Percentiles rank a stretch among this genome's conserved stretches.
Evolutionary conservation across 2,329 filamentous ascomycete species (phyloP).

Genomic region (Beauveria rudraprayagi): DNA sequence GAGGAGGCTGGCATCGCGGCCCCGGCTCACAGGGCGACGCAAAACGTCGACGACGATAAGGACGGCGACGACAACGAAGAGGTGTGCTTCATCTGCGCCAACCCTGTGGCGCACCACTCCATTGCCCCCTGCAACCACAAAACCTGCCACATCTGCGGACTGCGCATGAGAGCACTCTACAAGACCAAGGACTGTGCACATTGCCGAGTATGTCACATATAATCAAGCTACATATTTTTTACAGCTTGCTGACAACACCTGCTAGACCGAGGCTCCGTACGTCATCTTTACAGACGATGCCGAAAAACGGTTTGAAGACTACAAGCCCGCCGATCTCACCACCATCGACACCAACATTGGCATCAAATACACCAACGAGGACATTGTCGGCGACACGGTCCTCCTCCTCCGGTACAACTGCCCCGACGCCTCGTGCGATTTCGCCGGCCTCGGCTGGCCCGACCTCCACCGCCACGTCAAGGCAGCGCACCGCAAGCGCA

Average conservation of each 20-base stretch:
- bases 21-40: constrained; percentile 19
- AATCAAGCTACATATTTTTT: background rate
- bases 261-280: constrained; percentile 58
- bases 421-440: constrained; percentile 70
- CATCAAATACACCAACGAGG: constrained; percentile 80
- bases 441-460: constrained; percentile 63
- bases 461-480: constrained; percentile 68
- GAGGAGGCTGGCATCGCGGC: constrained; percentile 22
- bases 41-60: constrained; percentile 30
- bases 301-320: constrained; percentile 80
- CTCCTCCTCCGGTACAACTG: constrained; percentile 91
- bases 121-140: constrained; percentile 92
- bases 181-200: constrained; percentile 97
- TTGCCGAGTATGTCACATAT: constrained; percentile 60
- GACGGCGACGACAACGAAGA: constrained; percentile 55
- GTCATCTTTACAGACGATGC: constrained; percentile 89
- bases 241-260: background rate
- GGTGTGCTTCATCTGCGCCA: constrained; percentile 96
- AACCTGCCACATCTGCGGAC: constrained; percentile 91
- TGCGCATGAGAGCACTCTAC: constrained; percentile 87
- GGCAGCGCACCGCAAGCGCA: constrained; percentile 72
- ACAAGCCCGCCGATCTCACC: constrained; percentile 61
- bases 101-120: constrained; percentile 76
- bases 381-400: constrained; percentile 86
- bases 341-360: constrained; percentile 78